Conservation (phyloP, 108 stramenopile species). For the Fragilaria crotonensis region DNA sequence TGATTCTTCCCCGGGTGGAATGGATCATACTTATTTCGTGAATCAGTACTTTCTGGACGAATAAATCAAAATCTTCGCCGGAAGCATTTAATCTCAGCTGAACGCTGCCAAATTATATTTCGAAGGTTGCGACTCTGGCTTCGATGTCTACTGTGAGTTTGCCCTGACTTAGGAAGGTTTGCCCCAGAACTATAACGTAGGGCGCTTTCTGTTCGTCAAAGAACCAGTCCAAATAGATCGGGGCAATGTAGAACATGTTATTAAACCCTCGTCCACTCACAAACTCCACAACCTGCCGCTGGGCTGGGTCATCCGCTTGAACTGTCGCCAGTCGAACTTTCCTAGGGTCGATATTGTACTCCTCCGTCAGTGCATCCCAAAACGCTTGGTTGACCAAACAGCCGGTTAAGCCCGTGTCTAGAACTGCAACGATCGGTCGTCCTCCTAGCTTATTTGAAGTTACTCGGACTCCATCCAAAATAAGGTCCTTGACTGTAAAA, state of each 20-base stretch:
- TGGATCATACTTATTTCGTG: constrained; percentile 3
- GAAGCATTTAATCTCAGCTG: background rate
- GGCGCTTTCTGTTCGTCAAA: constrained; percentile 20
- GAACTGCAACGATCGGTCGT: constrained; percentile 34
- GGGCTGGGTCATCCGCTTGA: background rate
- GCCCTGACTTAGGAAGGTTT: constrained; percentile 29
- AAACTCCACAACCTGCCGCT: constrained; percentile 8
- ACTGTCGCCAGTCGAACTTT: background rate
- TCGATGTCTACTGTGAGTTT: constrained; percentile 32
- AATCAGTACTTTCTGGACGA: constrained; percentile 6
- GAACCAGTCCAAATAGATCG: constrained; percentile 41
- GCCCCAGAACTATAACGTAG: constrained; percentile 33
- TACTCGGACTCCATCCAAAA: constrained; percentile 20
- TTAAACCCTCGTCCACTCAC: constrained; percentile 16
- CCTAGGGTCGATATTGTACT: background rate
- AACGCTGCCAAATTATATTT: background rate
- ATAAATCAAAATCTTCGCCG: background rate
- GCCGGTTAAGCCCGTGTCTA: constrained; percentile 32
- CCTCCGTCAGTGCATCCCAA: background rate
- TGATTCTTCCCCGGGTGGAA: constrained; percentile 4
- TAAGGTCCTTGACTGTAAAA: constrained; percentile 18
- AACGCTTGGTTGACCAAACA: constrained; percentile 16
- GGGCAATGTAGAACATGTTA: constrained; percentile 19
- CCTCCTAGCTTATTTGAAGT: background rate
- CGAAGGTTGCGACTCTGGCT: constrained; percentile 18